Conservation (phyloP, 2,329 filamentous ascomycete genomes). For the Arthrobotrys sphaeroides region DNA sequence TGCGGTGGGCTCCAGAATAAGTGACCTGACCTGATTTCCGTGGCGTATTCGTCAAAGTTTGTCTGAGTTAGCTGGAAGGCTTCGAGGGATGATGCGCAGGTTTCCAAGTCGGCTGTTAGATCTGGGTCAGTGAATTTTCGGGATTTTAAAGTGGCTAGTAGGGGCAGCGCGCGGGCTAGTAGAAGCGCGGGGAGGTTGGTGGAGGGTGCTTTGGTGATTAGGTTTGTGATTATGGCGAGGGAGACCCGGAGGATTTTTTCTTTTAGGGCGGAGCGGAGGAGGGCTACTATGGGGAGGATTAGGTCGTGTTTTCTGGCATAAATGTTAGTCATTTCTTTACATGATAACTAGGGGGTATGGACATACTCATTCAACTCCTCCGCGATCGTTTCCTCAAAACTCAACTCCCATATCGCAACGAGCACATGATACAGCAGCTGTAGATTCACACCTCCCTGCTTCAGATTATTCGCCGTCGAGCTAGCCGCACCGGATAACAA, state of each 20-base stretch:
- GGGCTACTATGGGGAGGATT: conserved; percentile 87
- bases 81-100: conserved; percentile 63
- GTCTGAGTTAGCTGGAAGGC: conserved; percentile 66
- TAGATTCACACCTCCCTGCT: conserved; percentile 85
- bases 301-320: conserved; percentile 85
- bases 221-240: conserved; percentile 86
- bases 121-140: conserved; percentile 71
- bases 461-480: conserved; percentile 71
- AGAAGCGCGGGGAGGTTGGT: conserved; percentile 81
- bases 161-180: conserved; percentile 78
- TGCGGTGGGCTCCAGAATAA: conserved; percentile 93
- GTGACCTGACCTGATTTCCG: conserved; percentile 85
- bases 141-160: conserved; percentile 71
- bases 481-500: background rate
- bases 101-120: conserved; percentile 66
- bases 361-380: conserved; percentile 85
- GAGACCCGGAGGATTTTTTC: conserved; percentile 96
- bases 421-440: conserved; percentile 95
- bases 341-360: background rate
- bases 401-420: conserved; percentile 93
- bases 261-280: conserved; percentile 91
- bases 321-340: conserved; percentile 40
- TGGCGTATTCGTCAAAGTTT: conserved; percentile 87
- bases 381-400: conserved; percentile 81
- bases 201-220: conserved; percentile 77